Evolutionary conservation across 2,329 filamentous ascomycete genomes (phyloP), one percentile per base, ranked within the genome.

Genomic region (Teratosphaeria nubilosa): DNA sequence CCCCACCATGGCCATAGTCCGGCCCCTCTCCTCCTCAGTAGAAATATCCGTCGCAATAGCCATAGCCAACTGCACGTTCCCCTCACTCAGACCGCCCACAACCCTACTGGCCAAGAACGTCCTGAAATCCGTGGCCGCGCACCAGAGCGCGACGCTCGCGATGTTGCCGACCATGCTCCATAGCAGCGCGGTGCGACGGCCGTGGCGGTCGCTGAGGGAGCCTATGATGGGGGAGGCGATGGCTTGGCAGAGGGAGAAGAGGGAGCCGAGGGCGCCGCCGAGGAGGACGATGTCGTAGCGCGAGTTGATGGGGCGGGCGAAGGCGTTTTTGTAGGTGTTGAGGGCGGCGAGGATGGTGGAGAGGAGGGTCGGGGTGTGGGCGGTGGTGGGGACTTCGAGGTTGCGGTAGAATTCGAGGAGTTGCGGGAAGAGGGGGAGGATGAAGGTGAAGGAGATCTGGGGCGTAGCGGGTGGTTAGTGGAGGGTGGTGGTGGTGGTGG

Each of bases 371-470:
- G 76, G 70, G 48, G 82, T 81, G 1, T 89, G 91, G 37, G 76
- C 70, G 63, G 76, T 69, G 25, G 79, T 76, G 25, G 65, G 59
- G 48, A 82, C 81, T 75, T 96, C 91, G 74, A 86, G 84, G 70
- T 90, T 86, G 75, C 90, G 89, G 78, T 97, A 99, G 82, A 96
- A 97, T 68, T 95, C 88, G 74, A 97, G 87, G 51, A 99, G 86
- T 59, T 91, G 91, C 7, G 91, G 94, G 72, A 97, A 99, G 37
- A 99, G 84, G 0, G 94, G 94, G 9, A 99, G 86, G 71, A 97
- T 97, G 72, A 99, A 96, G 31, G 94, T 99, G 74, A 99, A 99
- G 58, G 92, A 96, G 69, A 97, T 90, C 92, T 96, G 63, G 32
- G 16, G 13, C 20, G 14, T 20, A 20, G 51, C 51, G 34, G 34